phyloP scores from a whole-genome alignment of 768 basidiomycete species.

The Clavulina sp. region DNA sequence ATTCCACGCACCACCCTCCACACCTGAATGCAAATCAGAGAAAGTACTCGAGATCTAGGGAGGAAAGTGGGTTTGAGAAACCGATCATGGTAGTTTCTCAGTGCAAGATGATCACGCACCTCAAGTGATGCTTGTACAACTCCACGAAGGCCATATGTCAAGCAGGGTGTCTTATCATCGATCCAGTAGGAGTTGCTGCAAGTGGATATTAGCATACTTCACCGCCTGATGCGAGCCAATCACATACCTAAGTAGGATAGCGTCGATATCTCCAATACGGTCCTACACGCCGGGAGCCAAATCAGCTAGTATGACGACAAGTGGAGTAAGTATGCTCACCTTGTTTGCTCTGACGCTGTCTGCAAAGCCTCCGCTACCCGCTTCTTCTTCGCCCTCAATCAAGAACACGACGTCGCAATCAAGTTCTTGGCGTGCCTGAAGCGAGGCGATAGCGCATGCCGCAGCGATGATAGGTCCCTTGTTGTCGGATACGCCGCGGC shows the following conservation, averaged over 20 bases:
- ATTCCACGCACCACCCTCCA: conserved; percentile 72
- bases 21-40: conserved; percentile 82
- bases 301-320: background rate
- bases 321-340: conserved; percentile 24
- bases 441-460: conserved; percentile 73
- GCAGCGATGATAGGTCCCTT: conserved; percentile 89
- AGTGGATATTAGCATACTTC: background rate
- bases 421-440: conserved; percentile 54
- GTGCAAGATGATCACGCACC: conserved; percentile 22
- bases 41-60: conserved; percentile 46
- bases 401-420: conserved; percentile 78
- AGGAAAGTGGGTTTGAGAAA: no score
- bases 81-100: background rate
- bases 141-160: conserved; percentile 88
- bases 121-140: conserved; percentile 77
- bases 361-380: conserved; percentile 74
- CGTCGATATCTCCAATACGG: conserved; percentile 71
- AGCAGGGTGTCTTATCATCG: conserved; percentile 75
- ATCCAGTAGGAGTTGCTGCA: conserved; percentile 92
- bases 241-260: conserved; percentile 64
- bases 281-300: conserved; percentile 29
- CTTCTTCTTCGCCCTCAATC: conserved; percentile 94
- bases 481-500: conserved; percentile 83
- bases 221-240: background rate
- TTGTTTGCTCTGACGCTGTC: conserved; percentile 61